phyloP scores from a whole-genome alignment of 345 rosid genomes.

The Cardamine chenopodiifolia region DNA sequence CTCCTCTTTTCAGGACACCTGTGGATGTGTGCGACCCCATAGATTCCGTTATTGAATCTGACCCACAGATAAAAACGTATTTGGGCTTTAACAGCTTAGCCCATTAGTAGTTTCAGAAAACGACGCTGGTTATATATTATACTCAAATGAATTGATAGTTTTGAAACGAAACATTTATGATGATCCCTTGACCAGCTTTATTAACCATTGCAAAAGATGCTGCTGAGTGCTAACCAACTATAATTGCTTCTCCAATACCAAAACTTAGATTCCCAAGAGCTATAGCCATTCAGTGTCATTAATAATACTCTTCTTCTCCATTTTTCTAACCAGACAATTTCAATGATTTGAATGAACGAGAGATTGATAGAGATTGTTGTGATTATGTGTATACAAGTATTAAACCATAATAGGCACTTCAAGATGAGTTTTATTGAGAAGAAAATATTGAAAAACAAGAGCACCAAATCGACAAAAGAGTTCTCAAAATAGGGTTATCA shows the following conservation, averaged over 20 bases:
- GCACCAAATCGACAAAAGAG: constrained; percentile 22
- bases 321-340: neutral
- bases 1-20: constrained; percentile 30
- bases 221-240: neutral
- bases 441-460: constrained; percentile 1
- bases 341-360: constrained; percentile 10
- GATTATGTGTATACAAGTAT: too few species aligned
- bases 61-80: neutral
- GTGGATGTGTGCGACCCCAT: constrained; percentile 23
- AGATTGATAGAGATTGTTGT: neutral
- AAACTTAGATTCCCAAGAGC: constrained; percentile 3
- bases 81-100: constrained; percentile 28
- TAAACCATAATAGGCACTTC: constrained; percentile 2
- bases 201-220: neutral
- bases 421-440: constrained; percentile 30
- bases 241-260: constrained; percentile 6
- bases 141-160: neutral
- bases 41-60: constrained; percentile 7
- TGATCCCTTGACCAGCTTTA: neutral
- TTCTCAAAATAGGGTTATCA: constrained; percentile 5
- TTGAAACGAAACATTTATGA: constrained; percentile 9
- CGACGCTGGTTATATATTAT: neutral
- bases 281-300: constrained; percentile 1
- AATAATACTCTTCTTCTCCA: constrained; percentile 9
- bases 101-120: constrained; percentile 10